These are phyloP conservation scores for Lichtheimia ornata DNA, from an alignment of 371 early-diverging fungal genomes.

Conservation along the genomic window DNA sequence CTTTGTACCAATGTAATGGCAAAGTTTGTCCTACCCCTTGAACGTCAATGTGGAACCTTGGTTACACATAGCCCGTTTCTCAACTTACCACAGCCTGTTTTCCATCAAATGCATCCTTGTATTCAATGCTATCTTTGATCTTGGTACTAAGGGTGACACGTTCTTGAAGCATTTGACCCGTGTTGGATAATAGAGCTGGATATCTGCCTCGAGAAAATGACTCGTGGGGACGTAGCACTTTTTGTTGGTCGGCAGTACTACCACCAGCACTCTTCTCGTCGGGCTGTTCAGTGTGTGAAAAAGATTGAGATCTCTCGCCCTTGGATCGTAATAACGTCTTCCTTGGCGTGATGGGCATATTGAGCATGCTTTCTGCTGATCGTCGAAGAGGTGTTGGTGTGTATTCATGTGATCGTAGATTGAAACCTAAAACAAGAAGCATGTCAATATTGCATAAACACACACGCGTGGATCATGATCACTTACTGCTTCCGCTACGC, in stretches of 20 bases:
- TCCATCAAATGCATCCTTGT: conserved; percentile 81
- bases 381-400: conserved; percentile 26
- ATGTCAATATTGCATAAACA: conserved; percentile 1
- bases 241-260: conserved; percentile 8
- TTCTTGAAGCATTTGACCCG: conserved; percentile 73
- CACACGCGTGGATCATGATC: background rate
- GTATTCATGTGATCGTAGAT: conserved; percentile 3
- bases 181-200: conserved; percentile 82
- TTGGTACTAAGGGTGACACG: conserved; percentile 53
- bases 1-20: conserved; percentile 71
- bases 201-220: conserved; percentile 41
- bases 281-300: conserved; percentile 24
- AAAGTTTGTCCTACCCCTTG: conserved; percentile 64
- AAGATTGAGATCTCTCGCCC: conserved; percentile 46
- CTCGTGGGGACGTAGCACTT: conserved; percentile 14
- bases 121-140: conserved; percentile 78
- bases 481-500: conserved; percentile 28
- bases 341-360: conserved; percentile 32
- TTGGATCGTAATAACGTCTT: conserved; percentile 23
- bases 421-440: conserved; percentile 4
- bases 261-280: conserved; percentile 1
- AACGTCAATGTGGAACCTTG: background rate
- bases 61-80: background rate
- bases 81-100: conserved; percentile 78
- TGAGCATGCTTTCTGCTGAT: conserved; percentile 45